Evolutionary conservation across 805 yeast species (phyloP).

Genomic region (Saccharomyces jurei): DNA sequence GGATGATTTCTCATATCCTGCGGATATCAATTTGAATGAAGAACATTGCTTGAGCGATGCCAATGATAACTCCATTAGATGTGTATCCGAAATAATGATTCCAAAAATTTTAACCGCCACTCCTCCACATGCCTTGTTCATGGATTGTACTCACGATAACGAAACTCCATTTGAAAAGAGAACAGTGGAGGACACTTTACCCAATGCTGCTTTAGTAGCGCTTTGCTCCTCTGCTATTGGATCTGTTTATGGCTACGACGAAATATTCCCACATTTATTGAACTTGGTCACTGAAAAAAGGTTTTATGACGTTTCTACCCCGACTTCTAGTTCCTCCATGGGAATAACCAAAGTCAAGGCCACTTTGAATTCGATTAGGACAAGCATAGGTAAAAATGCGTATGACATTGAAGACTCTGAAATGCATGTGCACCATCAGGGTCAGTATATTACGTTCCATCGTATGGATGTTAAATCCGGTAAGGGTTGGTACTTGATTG

Average conservation of each 20-base stretch:
- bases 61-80: slow-evolving; percentile 13
- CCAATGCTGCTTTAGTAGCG: slow-evolving; percentile 90
- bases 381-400: slow-evolving; percentile 44
- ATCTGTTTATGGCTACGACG: slow-evolving; percentile 89
- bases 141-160: slow-evolving; percentile 98
- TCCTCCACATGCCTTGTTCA: slow-evolving; percentile 87
- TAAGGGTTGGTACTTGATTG: slow-evolving; percentile 79
- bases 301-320: slow-evolving; percentile 34
- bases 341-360: slow-evolving; percentile 77
- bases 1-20: slow-evolving; percentile 65
- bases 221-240: slow-evolving; percentile 92
- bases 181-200: slow-evolving; percentile 88
- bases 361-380: slow-evolving; percentile 50
- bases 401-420: slow-evolving; percentile 56
- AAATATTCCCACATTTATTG: slow-evolving; percentile 72
- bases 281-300: slow-evolving; percentile 75
- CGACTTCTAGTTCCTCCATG: background rate
- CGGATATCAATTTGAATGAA: slow-evolving; percentile 35
- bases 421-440: slow-evolving; percentile 91
- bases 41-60: slow-evolving; percentile 15
- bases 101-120: slow-evolving; percentile 58
- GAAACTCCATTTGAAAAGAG: slow-evolving; percentile 83
- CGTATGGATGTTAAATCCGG: slow-evolving; percentile 79
- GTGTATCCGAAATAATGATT: slow-evolving; percentile 55
- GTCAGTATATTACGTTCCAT: slow-evolving; percentile 85